Evolutionary conservation across 495 filamentous ascomycete genomes (phyloP), one percentile per base, ranked within the genome.

Genomic region (Astrothelium subdiscretum): DNA sequence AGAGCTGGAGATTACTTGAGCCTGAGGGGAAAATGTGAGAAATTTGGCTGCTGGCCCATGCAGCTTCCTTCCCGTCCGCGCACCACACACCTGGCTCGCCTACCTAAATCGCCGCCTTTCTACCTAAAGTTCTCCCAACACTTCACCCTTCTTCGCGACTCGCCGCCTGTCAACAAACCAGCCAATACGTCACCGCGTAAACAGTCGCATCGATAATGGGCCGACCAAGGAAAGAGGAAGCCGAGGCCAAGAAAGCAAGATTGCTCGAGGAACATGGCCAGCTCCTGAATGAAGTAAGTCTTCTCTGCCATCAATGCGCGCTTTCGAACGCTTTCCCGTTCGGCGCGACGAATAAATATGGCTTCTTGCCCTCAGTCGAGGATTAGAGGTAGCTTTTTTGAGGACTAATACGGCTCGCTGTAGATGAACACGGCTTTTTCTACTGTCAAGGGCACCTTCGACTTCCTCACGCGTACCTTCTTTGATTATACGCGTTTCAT

Each of bases 401-500:
- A 1, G n/a, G 12, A 12, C 43, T 2, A 48, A 48, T 20, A 5
- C 20, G 43, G 20, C 43, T 12, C 20, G 43, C 43, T 24, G 8
- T 54, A 54, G 48, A 15, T 54, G 20, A 27, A 29, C 4, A 27
- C 48, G 3, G 48, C 48, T 15, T 54, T 54, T 29, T 8, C 11
- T 26, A 24, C 6, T 8, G 24, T 29, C 22, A 54, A 54, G 15
- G n/a, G 22, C 4, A 27, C 22, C 15, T 54, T 54, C 31, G 58
- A 59, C 5, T 11, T 22, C n/a, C 29, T 59, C 24, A 24, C 26
- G 24, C 58, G 58, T 11, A 68, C 52, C 51, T 67, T 66, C 58
- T 74, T 64, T 57, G 76, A 71, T 27, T 54, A 54, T 20, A n/a
- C 48, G 20, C 48, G 48, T 26, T 54, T 54, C 48, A 8, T 54